These are phyloP conservation scores for Suillus americanus DNA, from an alignment of 768 basidiomycete species.

Conservation along the genomic window DNA sequence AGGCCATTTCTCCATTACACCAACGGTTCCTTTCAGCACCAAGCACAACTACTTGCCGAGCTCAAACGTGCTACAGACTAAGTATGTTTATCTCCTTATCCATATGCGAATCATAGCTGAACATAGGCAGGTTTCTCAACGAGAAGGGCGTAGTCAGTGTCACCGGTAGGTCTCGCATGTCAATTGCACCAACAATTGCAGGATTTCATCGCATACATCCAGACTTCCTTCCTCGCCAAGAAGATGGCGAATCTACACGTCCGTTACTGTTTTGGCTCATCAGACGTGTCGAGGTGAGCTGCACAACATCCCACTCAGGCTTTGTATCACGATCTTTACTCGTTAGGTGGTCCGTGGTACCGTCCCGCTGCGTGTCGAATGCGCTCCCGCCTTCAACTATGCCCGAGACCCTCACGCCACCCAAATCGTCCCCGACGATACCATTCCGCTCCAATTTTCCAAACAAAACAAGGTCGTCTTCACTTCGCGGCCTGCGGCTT, in stretches of 20 bases:
- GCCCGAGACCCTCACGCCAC: slow-evolving; percentile 76
- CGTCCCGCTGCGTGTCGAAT: slow-evolving; percentile 81
- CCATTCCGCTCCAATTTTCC: slow-evolving; percentile 30
- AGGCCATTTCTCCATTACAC: slow-evolving; percentile 90
- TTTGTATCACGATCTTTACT: background rate
- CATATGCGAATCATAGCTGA: background rate
- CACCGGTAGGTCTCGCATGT: slow-evolving; percentile 50
- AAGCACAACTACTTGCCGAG: slow-evolving; percentile 85
- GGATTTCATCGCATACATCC: slow-evolving; percentile 10
- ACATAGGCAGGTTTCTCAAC: slow-evolving; percentile 62
- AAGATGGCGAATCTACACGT: slow-evolving; percentile 38
- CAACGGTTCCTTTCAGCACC: slow-evolving; percentile 62
- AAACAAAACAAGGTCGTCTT: slow-evolving; percentile 62
- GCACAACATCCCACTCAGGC: background rate
- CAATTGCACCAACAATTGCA: background rate
- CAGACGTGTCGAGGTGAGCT: slow-evolving; percentile 68
- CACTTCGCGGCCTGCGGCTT: slow-evolving; percentile 32
- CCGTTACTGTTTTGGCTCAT: slow-evolving; percentile 84
- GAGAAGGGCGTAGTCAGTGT: slow-evolving; percentile 85
- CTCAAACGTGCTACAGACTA: slow-evolving; percentile 86
- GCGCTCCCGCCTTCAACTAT: slow-evolving; percentile 96
- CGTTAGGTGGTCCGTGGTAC: slow-evolving; percentile 76
- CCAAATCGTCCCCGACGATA: slow-evolving; percentile 48
- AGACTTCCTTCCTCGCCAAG: slow-evolving; percentile 81
- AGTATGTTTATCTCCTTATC: slow-evolving; percentile 34